Evolutionary conservation across 768 basidiomycete genomes (phyloP), one percentile per base, ranked within the genome.

Genomic region (Serendipita indica): DNA sequence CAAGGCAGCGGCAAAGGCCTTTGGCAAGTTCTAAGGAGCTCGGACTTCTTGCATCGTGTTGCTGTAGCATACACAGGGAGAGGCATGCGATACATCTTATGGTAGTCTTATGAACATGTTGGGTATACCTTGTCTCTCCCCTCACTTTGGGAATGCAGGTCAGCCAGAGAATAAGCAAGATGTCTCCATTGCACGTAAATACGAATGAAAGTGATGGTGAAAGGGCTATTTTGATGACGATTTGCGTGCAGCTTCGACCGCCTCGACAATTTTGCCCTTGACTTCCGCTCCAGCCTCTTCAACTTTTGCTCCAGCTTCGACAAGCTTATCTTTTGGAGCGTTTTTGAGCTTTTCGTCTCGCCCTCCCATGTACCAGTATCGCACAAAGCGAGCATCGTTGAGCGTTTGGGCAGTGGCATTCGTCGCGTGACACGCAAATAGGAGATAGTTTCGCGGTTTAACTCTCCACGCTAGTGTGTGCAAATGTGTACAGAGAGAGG

Each of bases 381-480:
- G 85, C 60, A 84, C 68, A 68, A 93, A 99, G 30, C 94, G 84
- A 12, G 73, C 75, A 16, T 85, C 87, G 69, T 99, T 91, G 30
- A 89, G 66, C 3, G 79, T 70, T 70, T 99, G 94, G 0, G 92
- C 89, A 20, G 87, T 77, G 1, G 84, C 81, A 68, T 99, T 99
- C 57, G 92, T 96, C 14, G 80, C 74, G 71, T 99, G 94, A 69
- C 93, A 97, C 2, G 84, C 91, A 72, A 97, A 89, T 46, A 97
- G 77, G 60, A 97, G 78, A 74, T 97, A 96, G 70, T 98, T 98
- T 64, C 94, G 83, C 5, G 94, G 94, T 64, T 92, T 83, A 39
- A 98, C 93, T 61, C 81, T 80, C 93, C 93, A 97, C 59, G 93
- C 93, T 92, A 63, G n/a, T n/a, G n/a, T n/a, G n/a, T n/a, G n/a